Percentiles rank a stretch among this genome's conserved stretches.
Conservation (phyloP, 2,329 filamentous ascomycete species). For the Penicillium sp. region DNA sequence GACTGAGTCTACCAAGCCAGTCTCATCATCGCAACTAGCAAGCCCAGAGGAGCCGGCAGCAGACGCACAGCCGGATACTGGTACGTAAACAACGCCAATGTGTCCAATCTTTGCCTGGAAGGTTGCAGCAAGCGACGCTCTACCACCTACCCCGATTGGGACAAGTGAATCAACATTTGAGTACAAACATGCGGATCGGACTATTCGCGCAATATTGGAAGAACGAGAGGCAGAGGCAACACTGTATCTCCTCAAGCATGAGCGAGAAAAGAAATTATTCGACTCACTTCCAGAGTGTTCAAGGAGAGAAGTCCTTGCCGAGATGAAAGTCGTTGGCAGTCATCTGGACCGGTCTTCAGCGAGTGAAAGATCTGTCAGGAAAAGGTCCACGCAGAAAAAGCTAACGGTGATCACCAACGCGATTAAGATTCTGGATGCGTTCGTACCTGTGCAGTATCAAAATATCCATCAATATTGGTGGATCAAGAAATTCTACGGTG, state of each 20-base stretch:
- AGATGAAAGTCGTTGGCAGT: neutral
- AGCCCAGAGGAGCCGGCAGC: too few species aligned
- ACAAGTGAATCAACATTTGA: neutral
- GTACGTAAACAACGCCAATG: neutral
- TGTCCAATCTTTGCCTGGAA: slow-evolving; percentile 5
- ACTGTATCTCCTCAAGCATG: neutral
- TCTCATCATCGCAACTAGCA: neutral
- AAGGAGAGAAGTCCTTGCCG: neutral
- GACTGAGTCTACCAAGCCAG: too few species aligned
- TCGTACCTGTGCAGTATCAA: slow-evolving; percentile 5
- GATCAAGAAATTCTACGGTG: slow-evolving; percentile 7
- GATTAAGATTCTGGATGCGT: slow-evolving; percentile 3
- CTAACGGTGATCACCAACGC: neutral
- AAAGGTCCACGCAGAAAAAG: neutral
- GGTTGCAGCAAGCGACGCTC: neutral
- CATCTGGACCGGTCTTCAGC: neutral
- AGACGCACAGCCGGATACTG: neutral
- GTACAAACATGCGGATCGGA: slow-evolving; percentile 1
- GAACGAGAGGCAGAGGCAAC: slow-evolving; percentile 2
- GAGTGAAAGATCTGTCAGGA: neutral
- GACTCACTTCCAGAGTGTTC: neutral
- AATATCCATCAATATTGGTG: neutral
- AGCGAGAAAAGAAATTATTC: neutral
- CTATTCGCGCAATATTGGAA: slow-evolving; percentile 2
- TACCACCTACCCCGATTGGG: neutral